A percentile compares a stretch with the other conserved stretches of the same genome.
These are phyloP conservation scores for Cochlearia excelsa DNA, from an alignment of 345 rosid species.

Conservation along the genomic window DNA sequence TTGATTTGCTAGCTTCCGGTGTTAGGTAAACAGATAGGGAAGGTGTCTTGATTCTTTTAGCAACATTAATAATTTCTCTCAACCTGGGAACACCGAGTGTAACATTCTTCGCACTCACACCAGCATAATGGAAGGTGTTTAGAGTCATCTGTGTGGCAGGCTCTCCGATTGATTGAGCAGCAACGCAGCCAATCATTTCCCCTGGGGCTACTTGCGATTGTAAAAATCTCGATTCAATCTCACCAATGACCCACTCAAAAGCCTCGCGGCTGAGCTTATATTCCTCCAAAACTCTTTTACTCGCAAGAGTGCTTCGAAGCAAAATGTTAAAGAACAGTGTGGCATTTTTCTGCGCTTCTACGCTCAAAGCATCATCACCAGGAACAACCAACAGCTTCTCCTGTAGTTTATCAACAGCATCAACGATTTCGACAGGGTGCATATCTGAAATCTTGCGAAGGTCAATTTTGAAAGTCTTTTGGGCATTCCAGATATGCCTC, in stretches of 20 bases:
- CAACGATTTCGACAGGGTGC: conserved; percentile 97
- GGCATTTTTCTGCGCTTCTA: conserved; percentile 99
- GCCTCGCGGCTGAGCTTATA: conserved; percentile 94
- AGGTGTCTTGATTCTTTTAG: conserved; percentile 93
- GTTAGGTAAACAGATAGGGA: conserved; percentile 78
- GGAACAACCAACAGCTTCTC: conserved; percentile 95
- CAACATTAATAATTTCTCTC: conserved; percentile 93
- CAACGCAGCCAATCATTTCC: conserved; percentile 99
- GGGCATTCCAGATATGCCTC: conserved; percentile 97
- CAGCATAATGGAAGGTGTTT: conserved; percentile 97
- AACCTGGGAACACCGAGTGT: conserved; percentile 97
- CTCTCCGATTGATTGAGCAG: conserved; percentile 99
- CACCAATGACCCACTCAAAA: conserved; percentile 97
- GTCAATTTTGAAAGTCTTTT: conserved; percentile 91
- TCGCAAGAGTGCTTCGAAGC: conserved; percentile 95
- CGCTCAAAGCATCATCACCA: conserved; percentile 81
- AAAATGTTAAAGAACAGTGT: conserved; percentile 87
- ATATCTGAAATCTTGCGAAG: conserved; percentile 70
- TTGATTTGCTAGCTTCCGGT: conserved; percentile 71
- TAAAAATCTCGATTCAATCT: conserved; percentile 85
- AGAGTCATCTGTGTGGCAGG: conserved; percentile 99
- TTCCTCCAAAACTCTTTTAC: conserved; percentile 95
- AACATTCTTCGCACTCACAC: conserved; percentile 99
- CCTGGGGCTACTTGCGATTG: conserved; percentile 96
- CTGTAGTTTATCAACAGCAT: conserved; percentile 92